Base-by-base conservation (phyloP, 306 rosid species). In the Comarum palustre region DNA sequence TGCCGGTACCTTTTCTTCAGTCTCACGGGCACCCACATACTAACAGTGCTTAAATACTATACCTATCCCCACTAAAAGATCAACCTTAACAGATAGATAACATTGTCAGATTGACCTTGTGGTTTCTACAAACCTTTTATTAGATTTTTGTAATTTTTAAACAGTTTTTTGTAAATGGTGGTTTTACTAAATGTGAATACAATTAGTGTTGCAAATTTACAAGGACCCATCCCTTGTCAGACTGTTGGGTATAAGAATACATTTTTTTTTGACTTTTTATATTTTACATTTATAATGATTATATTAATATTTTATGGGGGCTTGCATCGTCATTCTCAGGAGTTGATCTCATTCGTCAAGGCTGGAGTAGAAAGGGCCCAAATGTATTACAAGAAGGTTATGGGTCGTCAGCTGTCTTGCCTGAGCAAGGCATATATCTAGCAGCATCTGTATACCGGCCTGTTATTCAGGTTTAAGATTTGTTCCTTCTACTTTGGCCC, bases 371-470 rank as follows among this genome's bases (percentile, higher is more conserved):
- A 88, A 90, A 83, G 86, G 93, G 96, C 68, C 84, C 96, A 71
- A 88, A 88, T 71, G 96, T 88, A 75, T 79, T 79, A 78, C 96
- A 87, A 84, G 99, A 95, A 83, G 99, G 99, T 75, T 95, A 95
- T 88, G 99, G 99, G 57, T 95, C 97, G 67, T 93, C 96, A 46
- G 87, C 96, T 61, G 90, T 95, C 85, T 83, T 95, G 80, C 99
- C 99, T 47, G 99, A 95, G 83, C 97, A 90, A 82, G 99, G 99
- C 79, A 91, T 95, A 73, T 95, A 95, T 86, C 83, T 95, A 73
- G 97, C 99, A 41, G 97, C 99, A 77, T 90, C 99, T 22, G 4
- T 90, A 74, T 95, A 88, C 80, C 93, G 99, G 71, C 99, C 99
- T 42, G 97, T 95, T 83, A 88, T 87, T 82, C 96, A 94, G 99